Percentiles rank a stretch among this genome's conserved stretches.
Evolutionary conservation across 768 basidiomycete genomes (phyloP).

Genomic region (Sarcodon sp.): DNA sequence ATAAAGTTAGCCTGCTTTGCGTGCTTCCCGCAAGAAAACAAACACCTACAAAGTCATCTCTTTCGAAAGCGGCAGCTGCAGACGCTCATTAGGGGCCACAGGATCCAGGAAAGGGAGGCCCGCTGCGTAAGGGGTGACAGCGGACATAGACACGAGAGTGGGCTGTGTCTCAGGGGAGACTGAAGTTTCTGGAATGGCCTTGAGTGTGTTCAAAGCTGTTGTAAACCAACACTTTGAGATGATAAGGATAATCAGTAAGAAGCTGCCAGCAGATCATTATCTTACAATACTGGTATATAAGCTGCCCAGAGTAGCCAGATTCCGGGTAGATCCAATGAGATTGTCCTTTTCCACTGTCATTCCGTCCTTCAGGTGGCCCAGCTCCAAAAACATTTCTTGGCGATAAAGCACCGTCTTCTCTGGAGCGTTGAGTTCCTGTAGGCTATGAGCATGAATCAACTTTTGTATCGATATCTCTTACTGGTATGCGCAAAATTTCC

Average conservation of each 20-base stretch:
- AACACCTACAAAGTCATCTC: constrained; percentile 84
- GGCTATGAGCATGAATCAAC: not conserved
- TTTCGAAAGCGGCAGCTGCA: constrained; percentile 65
- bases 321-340: constrained; percentile 58
- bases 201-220: constrained; percentile 53
- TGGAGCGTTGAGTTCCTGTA: constrained; percentile 23
- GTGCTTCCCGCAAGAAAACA: constrained; percentile 51
- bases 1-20: constrained; percentile 28
- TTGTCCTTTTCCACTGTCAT: constrained; percentile 43
- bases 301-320: constrained; percentile 61
- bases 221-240: constrained; percentile 71
- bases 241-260: constrained; percentile 1
- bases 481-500: constrained; percentile 34
- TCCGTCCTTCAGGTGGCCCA: constrained; percentile 42
- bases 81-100: constrained; percentile 26
- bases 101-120: constrained; percentile 29
- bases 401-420: constrained; percentile 45
- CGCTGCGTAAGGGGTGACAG: constrained; percentile 28
- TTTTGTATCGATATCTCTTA: not conserved
- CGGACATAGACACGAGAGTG: constrained; percentile 36
- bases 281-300: constrained; percentile 82
- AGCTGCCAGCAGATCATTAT: constrained; percentile 7
- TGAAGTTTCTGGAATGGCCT: constrained; percentile 42
- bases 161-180: constrained; percentile 38
- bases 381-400: constrained; percentile 74